Percentiles rank a stretch among this genome's conserved stretches.
phyloP scores from a whole-genome alignment of 768 basidiomycete genomes.

The Psilocybe subaeruginosa region DNA sequence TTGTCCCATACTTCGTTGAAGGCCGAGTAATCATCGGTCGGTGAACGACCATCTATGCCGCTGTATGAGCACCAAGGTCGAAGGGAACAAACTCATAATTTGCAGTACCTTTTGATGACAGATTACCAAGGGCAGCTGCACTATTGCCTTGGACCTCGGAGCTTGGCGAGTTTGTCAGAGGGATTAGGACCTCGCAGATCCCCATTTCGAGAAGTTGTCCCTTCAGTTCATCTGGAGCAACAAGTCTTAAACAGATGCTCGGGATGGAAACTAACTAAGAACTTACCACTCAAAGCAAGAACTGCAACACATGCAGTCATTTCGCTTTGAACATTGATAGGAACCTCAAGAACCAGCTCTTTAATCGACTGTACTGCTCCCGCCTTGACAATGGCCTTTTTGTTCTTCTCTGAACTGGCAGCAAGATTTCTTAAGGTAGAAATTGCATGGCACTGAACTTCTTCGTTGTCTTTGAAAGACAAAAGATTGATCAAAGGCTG shows the following conservation, averaged over 20 bases:
- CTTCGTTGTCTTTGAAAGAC: slow-evolving; percentile 99
- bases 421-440: slow-evolving; percentile 96
- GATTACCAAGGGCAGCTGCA: slow-evolving; percentile 95
- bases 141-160: slow-evolving; percentile 99
- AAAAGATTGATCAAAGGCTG: slow-evolving; percentile 94
- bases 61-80: too few relatives aligned
- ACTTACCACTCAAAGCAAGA: slow-evolving; percentile 88
- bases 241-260: background rate
- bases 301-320: slow-evolving; percentile 99
- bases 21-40: slow-evolving; percentile 89
- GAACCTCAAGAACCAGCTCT: slow-evolving; percentile 92
- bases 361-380: slow-evolving; percentile 97
- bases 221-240: slow-evolving; percentile 85
- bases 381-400: slow-evolving; percentile 95
- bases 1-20: slow-evolving; percentile 99
- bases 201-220: slow-evolving; percentile 97
- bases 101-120: slow-evolving; percentile 88
- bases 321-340: slow-evolving; percentile 97
- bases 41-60: slow-evolving; percentile 66
- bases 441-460: slow-evolving; percentile 99
- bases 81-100: background rate
- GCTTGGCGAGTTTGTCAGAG: slow-evolving; percentile 92
- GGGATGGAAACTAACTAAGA: background rate
- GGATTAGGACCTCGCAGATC: slow-evolving; percentile 96
- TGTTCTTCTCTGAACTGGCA: slow-evolving; percentile 97